Base-by-base conservation (phyloP, 441 rosid genomes). In the Erysimum cheiri region DNA sequence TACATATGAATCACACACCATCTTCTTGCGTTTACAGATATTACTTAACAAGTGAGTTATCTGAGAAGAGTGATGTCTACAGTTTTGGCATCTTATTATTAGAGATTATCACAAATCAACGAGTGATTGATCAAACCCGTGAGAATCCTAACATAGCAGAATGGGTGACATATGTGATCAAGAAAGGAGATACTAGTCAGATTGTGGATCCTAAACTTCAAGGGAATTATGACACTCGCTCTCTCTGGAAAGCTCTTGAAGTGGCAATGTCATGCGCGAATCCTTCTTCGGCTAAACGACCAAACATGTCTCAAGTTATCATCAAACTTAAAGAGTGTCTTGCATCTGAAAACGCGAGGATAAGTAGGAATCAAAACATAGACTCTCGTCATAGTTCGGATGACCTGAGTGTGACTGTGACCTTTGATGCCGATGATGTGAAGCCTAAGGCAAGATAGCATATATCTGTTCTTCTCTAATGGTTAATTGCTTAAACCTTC, bases 241-340 rank as follows among this genome's bases (percentile, higher is more conserved):
- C 85, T 31, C 76, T 77, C 0, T 80, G 86, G 87, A 86, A 60
- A 80, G 63, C 62, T 24, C 67, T 74, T 4, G 85, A 87, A 62
- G 53, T 70, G 44, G 90, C 87, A 15, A 72, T 80, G 87, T 53
- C 76, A 28, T 85, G 88, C 15, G 77, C 61, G n/a, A 32, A 19
- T 3, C 52, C 72, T 41, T 26, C 69, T 35, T 50, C 85, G 3
- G 13, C 28, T 11, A 69, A 73, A 32, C 80, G 92, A 33, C 85
- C 87, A 12, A 60, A 63, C 64, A 81, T 81, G 54, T 75, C 71
- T 8, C 60, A 66, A 15, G 81, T 85, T 8, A 39, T 85, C 28
- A 29, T 61, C 3, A 78, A 78, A 43, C 72, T 87, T 1, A 81
- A 81, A 71, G 83, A 75, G 48, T 83, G 85, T 77, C 60, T 65